Evolutionary conservation across 176 grass and related monocot species (phyloP), one percentile per base, ranked within the genome.

Genomic region (Neostapfia colusana): DNA sequence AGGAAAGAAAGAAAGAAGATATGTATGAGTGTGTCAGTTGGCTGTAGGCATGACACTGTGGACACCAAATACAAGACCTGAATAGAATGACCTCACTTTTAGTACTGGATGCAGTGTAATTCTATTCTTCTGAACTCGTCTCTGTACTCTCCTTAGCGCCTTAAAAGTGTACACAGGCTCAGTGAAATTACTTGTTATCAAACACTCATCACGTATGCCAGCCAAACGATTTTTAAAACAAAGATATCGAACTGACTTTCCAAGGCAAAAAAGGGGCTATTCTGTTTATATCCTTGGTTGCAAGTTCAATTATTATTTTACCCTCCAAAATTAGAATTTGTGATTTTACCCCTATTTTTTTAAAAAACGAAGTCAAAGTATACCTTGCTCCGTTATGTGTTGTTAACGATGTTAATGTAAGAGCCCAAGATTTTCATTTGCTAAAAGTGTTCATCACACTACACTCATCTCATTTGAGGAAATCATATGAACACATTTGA

Each of bases 131-230:
- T 54, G 35, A 53, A 38, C 67, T 34, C 65, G 36, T 10, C 26
- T 72, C 56, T 72, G 57, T 56, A 42, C 13, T 61, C 0, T 42
- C 27, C 5, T 73, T 27, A 27, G 63, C 74, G 2, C 35, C 18
- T 75, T 39, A 74, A 20, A 45, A 66, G 46, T 3, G 20, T 48
- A 70, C 70, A 66, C 35, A 66, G 37, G 36, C 40, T 59, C 76
- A 34, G 38, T 17, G 15, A 0, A 23, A 50, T 34, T 25, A 41
- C 13, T 51, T 81, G 36, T 41, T 23, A 25, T 60, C 34, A 34
- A 41, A 69, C n/a, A 35, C 42, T 44, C 57, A 66, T 76, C 14
- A 17, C 20, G 27, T 69, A 54, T 65, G 39, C 5, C 16, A 45
- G 71, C 18, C n/a, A 65, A 48, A 9, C 17, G 28, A 25, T 20